Evolutionary conservation across 1,284 basidiomycete genomes (phyloP).

Genomic region (Puccinia novopanici): DNA sequence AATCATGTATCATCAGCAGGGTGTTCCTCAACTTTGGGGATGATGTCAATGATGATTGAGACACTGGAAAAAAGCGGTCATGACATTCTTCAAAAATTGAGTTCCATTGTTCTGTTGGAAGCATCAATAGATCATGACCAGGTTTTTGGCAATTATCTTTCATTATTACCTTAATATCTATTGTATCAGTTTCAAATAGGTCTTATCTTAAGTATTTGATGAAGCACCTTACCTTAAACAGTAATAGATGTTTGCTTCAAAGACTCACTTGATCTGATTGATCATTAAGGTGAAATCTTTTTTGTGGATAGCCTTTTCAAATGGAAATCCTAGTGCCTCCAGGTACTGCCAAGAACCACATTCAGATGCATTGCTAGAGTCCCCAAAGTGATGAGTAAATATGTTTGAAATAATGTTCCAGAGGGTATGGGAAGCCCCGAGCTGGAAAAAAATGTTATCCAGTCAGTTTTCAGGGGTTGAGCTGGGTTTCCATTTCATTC

Average conservation of each 20-base stretch:
- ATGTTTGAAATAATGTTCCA: not conserved
- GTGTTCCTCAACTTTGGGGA: not conserved
- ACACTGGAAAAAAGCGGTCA: not conserved
- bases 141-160: not conserved
- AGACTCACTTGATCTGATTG: too few relatives aligned
- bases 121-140: too few relatives aligned
- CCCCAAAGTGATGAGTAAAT: slow-evolving; percentile 14
- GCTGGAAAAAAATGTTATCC: slow-evolving; percentile 7
- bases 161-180: not conserved
- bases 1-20: not conserved
- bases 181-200: too few relatives aligned
- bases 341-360: not conserved
- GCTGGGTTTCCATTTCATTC: not conserved
- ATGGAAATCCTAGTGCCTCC: too few relatives aligned
- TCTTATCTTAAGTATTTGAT: too few relatives aligned
- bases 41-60: not conserved
- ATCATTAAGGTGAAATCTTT: too few relatives aligned
- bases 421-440: too few relatives aligned
- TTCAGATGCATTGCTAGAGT: not conserved
- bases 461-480: not conserved
- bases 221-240: too few relatives aligned
- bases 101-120: slow-evolving; percentile 3
- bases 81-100: slow-evolving; percentile 4
- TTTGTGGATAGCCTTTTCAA: too few relatives aligned
- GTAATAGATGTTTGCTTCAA: too few relatives aligned